Conservation (phyloP, 1,284 basidiomycete species). For the Naganishia liquefaciens region DNA sequence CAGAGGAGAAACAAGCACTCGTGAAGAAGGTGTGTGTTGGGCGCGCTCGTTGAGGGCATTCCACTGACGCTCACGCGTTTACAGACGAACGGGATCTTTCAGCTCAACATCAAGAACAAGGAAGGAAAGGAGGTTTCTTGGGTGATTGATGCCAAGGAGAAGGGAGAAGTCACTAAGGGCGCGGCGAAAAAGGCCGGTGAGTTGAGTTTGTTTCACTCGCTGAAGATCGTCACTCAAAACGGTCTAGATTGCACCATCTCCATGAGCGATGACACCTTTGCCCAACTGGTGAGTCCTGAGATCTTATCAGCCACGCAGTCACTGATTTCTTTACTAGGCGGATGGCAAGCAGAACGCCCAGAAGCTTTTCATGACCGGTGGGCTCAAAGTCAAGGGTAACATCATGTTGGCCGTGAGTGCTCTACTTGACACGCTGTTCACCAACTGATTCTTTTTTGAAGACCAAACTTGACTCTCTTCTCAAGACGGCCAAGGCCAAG, state of each 20-base stretch:
- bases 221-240: neutral
- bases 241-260: constrained; percentile 58
- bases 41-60: neutral
- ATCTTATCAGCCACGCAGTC: neutral
- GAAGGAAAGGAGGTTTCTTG: constrained; percentile 74
- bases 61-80: neutral
- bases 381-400: constrained; percentile 59
- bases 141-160: constrained; percentile 92
- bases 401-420: constrained; percentile 57
- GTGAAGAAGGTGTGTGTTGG: constrained; percentile 23
- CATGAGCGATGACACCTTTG: constrained; percentile 44
- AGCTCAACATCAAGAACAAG: constrained; percentile 69
- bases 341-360: constrained; percentile 67
- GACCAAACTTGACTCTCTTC: constrained; percentile 16
- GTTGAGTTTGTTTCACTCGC: constrained; percentile 26
- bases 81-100: constrained; percentile 88
- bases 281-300: constrained; percentile 5
- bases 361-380: constrained; percentile 91
- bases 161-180: constrained; percentile 77
- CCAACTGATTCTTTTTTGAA: neutral
- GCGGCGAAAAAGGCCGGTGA: constrained; percentile 60
- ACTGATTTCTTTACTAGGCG: constrained; percentile 26
- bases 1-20: constrained; percentile 28
- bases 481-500: constrained; percentile 25
- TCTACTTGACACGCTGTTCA: neutral